Base-by-base conservation (phyloP, 352 stramenopile species). In the Phytophthora nicotianae region DNA sequence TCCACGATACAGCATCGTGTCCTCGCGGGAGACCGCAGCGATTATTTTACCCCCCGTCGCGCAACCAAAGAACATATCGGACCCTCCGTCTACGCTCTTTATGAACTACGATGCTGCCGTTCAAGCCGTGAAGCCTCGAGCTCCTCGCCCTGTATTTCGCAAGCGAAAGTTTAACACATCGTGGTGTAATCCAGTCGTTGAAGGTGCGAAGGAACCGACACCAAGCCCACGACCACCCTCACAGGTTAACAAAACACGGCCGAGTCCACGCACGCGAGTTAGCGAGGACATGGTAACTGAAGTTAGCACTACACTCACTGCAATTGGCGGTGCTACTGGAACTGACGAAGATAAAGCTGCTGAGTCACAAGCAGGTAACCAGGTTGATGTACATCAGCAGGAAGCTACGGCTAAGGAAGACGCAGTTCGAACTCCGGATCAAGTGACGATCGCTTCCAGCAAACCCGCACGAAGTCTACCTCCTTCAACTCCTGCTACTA, bases 121-220 rank as follows among this genome's bases (percentile, higher is more conserved):
- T 32, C 84, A 90, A 26, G 69, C 58, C 19, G 68, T 89, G 0
- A 88, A 85, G 40, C 82, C 84, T 21, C 66, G 79, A 2, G 59
- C 79, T 26, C 46, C 66, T 27, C 66, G 78, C 1, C 57, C 67
- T 7, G 69, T 78, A 16, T 91, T 93, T 46, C 71, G 73, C 0
- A 88, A 88, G 41, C 68, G 79, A 17, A 84, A 81, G 50, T 75
- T 79, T 23, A 74, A 77, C 35, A 77, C 81, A 0, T 93, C 84
- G n/a, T 91, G 84, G 84, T 93, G 84, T 50, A 90, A 93, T 29
- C 84, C 84, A 9, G 76, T 91, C 2, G 53, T 68, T 2, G 48
- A 68, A 4, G 32, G 37, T 21, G 35, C 46, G 2, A 23, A 32
- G 6, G 43, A 59, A 4, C 26, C 50, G 20, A 21, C 45, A 19